Base-by-base conservation (phyloP, 805 yeast species). In the Suhomyces xylopsoci region DNA sequence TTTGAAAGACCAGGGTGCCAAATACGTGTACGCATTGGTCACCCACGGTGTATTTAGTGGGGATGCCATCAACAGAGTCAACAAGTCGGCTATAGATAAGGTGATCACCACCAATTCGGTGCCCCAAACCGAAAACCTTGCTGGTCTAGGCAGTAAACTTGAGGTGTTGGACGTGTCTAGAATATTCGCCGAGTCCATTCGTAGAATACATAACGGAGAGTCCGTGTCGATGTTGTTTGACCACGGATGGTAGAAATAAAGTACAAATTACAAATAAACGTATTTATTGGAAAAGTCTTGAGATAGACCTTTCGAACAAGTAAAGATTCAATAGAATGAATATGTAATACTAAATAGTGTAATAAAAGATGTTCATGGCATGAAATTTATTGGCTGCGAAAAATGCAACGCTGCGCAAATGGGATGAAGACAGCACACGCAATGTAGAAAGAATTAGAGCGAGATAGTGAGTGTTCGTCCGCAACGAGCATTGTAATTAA, bases 181-280 rank as follows among this genome's bases (percentile, higher is more conserved):
- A 53, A 82, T 94, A 17, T 87, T 94, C 61, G 97, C 96, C 15
- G 99, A 94, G 70, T 93, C 97, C 1, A 90, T 94, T 45, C 80
- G 99, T 67, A 81, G 99, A 68, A 93, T 94, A 48, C 96, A 94
- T 69, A 94, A 94, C 61, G 99, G 99, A 59, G 99, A 94, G 74
- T 84, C 93, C 14, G 96, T 94, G 15, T 87, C 96, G 17, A 87
- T 90, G 89, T 76, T 94, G 55, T 94, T 92, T 71, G 97, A 91
- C 62, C 92, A 88, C 60, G 96, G 84, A 2, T 80, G 83, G 83
- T 81, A 47, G 25, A 25, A 22, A 26, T 28, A 22, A 26, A 10
- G 3, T 9, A 7, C 28, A 26, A 26, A 17, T 36, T 15, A 34
- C 40, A 15, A 36, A 36, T n/a, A 58, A 55, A n/a, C 25, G 53